These are phyloP conservation scores for Saccharomycopsis malanga DNA, from an alignment of 805 yeast species.

Conservation along the genomic window DNA sequence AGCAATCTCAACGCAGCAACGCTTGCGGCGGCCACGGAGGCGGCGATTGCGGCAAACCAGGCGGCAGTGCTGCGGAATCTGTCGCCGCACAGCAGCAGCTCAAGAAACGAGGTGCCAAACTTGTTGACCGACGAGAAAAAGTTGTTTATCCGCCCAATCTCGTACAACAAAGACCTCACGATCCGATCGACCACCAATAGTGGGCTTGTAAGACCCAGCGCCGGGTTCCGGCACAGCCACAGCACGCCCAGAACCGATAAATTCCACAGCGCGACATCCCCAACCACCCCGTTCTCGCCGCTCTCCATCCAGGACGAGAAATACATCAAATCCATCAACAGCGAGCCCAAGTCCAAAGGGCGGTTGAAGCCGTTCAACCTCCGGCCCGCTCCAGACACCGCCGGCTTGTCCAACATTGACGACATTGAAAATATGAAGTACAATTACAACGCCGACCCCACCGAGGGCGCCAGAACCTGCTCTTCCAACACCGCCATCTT, in stretches of 20 bases:
- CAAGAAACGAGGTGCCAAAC: background rate
- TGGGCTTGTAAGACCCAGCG: background rate
- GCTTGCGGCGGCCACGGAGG: slow-evolving; percentile 17
- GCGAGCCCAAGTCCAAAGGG: slow-evolving; percentile 6
- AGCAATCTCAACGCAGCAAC: slow-evolving; percentile 15
- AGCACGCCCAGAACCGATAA: background rate
- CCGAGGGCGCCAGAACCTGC: slow-evolving; percentile 5
- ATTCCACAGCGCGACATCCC: slow-evolving; percentile 2
- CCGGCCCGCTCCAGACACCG: slow-evolving; percentile 3
- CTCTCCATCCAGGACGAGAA: slow-evolving; percentile 17
- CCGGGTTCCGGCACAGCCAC: background rate
- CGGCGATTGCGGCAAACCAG: slow-evolving; percentile 5
- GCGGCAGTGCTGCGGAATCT: background rate
- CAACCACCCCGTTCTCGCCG: slow-evolving; percentile 16
- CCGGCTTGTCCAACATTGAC: background rate
- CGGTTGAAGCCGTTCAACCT: slow-evolving; percentile 17
- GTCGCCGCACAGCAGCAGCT: background rate
- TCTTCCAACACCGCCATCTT: slow-evolving; percentile 9
- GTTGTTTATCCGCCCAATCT: background rate
- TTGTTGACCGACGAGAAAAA: slow-evolving; percentile 8
- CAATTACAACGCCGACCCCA: slow-evolving; percentile 1
- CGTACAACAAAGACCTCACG: slow-evolving; percentile 5
- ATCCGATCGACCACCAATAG: slow-evolving; percentile 12
- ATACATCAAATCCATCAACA: slow-evolving; percentile 16
- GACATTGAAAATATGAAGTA: slow-evolving; percentile 5